These are phyloP conservation scores for Rhizoclosmatium sp. DNA, from an alignment of 192 early-diverging fungal species.

Conservation along the genomic window DNA sequence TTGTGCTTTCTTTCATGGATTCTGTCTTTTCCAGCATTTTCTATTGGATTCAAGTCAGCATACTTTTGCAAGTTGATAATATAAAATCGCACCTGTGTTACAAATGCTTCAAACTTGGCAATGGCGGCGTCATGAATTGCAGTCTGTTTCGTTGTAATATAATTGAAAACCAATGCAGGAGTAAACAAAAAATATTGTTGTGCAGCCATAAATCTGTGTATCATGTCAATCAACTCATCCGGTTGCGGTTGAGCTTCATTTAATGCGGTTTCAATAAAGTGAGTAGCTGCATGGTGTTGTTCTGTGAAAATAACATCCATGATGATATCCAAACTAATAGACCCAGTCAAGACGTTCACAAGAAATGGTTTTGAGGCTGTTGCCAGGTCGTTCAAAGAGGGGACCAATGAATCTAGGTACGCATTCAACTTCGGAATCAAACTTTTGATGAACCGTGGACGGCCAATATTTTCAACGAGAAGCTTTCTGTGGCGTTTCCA, in stretches of 20 bases:
- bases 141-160: background rate
- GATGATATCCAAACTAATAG: background rate
- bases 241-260: background rate
- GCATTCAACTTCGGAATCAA: background rate
- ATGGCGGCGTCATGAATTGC: background rate
- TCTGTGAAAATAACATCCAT: slow-evolving; percentile 9
- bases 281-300: background rate
- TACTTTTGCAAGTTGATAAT: background rate
- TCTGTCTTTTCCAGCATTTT: no score
- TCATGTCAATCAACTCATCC: background rate
- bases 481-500: slow-evolving; percentile 18
- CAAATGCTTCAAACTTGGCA: background rate
- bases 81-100: background rate
- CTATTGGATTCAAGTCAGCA: no score
- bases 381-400: background rate
- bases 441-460: slow-evolving; percentile 1
- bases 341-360: background rate
- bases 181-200: background rate
- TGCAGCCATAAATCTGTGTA: background rate
- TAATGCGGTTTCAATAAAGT: background rate
- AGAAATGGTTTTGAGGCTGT: background rate
- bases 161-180: background rate
- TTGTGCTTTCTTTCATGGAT: background rate
- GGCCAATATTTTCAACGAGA: background rate
- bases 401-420: background rate